Conservation (phyloP, 208 protist species). For the Spongospora subterranea region DNA sequence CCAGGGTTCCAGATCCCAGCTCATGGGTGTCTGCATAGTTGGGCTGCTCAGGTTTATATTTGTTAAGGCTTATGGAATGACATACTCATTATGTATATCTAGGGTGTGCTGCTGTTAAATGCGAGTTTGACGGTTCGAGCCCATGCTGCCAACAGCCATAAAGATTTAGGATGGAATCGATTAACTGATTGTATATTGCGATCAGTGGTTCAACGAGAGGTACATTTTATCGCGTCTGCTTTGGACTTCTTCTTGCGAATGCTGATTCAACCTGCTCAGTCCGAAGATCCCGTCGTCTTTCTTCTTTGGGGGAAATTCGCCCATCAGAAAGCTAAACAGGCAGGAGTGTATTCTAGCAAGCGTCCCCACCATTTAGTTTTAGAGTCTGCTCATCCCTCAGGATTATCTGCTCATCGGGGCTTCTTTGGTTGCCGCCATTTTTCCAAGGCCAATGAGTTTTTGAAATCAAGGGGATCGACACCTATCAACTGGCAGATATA, state of each 20-base stretch:
- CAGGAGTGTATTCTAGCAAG: conserved; percentile 74
- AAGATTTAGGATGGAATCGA: conserved; percentile 85
- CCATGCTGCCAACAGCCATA: conserved; percentile 89
- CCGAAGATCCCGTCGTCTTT: conserved; percentile 79
- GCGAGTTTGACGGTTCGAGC: conserved; percentile 90
- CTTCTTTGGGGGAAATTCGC: conserved; percentile 92
- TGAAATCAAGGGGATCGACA: neutral
- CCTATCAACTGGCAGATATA: conserved; percentile 27
- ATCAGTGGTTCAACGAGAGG: conserved; percentile 76
- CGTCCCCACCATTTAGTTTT: conserved; percentile 83
- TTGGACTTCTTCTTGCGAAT: neutral
- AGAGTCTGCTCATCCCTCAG: conserved; percentile 78
- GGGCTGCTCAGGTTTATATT: conserved; percentile 85
- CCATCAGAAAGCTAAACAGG: conserved; percentile 83
- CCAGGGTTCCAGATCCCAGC: conserved; percentile 80
- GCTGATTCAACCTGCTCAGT: neutral
- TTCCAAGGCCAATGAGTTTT: conserved; percentile 71
- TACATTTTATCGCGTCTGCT: neutral
- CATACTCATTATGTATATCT: neutral
- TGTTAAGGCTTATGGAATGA: neutral
- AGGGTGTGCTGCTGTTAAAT: conserved; percentile 94
- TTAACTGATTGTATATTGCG: conserved; percentile 94
- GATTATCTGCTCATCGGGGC: conserved; percentile 62
- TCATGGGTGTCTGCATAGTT: conserved; percentile 90
- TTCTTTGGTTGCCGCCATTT: conserved; percentile 77